Conservation (phyloP, 257 asterid species). For the Plantago elongata region DNA sequence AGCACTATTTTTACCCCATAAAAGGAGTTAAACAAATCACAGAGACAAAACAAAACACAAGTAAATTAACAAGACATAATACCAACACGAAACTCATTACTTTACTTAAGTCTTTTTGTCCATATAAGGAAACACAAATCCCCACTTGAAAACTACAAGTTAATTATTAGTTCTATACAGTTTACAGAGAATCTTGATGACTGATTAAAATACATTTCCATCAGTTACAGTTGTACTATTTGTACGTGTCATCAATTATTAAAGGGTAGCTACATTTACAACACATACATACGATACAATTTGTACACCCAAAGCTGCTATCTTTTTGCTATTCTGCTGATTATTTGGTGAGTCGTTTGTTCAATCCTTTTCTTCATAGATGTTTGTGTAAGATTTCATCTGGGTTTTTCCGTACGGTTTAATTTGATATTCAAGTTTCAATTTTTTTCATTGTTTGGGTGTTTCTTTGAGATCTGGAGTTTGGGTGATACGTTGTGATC, state of each 20-base stretch:
- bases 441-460: not conserved
- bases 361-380: not conserved
- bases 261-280: conserved; percentile 17
- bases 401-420: not conserved
- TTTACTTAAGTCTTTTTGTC: conserved; percentile 1
- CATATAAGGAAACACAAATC: conserved; percentile 12
- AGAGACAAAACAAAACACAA: conserved; percentile 14
- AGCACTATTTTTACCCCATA: no score
- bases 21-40: conserved; percentile 10
- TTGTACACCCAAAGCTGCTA: conserved; percentile 24
- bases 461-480: conserved; percentile 5
- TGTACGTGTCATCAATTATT: conserved; percentile 37
- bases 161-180: conserved; percentile 14
- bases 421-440: not conserved
- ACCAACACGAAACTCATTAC: conserved; percentile 9
- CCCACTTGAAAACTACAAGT: no score
- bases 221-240: conserved; percentile 6
- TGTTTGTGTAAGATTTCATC: not conserved
- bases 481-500: conserved; percentile 12
- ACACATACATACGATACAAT: conserved; percentile 29
- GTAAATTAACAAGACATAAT: conserved; percentile 22
- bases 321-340: not conserved
- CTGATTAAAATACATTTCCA: no score
- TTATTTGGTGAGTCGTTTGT: not conserved
- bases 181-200: not conserved